Base-by-base conservation (phyloP, 306 rosid species). In the Amphicarpaea edgeworthii region DNA sequence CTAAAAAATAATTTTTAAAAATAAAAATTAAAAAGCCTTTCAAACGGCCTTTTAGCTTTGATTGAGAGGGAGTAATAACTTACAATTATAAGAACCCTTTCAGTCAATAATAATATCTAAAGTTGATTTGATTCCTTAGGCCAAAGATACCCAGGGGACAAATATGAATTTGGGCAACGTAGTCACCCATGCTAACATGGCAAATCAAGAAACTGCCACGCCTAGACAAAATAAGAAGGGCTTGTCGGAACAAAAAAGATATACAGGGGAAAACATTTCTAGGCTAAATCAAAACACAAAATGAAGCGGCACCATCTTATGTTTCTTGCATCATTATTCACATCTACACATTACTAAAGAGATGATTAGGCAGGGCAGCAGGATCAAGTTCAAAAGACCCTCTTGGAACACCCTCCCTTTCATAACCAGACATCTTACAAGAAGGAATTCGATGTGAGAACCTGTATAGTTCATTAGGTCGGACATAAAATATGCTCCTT, bases 381-480 rank as follows among this genome's bases (percentile, higher is more conserved):
- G 99, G 91, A 68, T 95, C 99, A 7, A 92, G 80, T 82, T 95
- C 99, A 75, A 89, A 88, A 72, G 91, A 95, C 14, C 96, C 97
- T 41, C 45, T 62, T 0, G 96, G 97, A 86, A 95, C 90, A 70
- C 86, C 91, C 54, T 83, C 53, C 72, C 92, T 76, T 86, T 92
- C 99, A 20, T 68, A 45, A 51, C 97, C 99, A 2, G 89, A 84
- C 97, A 92, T 84, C 78, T 62, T 86, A 58, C 51, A 81, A 0
- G 93, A 92, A n/a, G 99, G 99, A 75, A 95, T 51, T 81, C 23
- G 88, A 79, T 95, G 93, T 10, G 99, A 92, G 86, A 95, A 95
- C 74, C 87, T 82, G 28, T 86, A 89, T 1, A 89, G 74, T 83
- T 90, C 92, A 62, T 82, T 73, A 17, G 90, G 86, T 17, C 50